Conservation (phyloP, 805 yeast genomes). For the Torulaspora indica region DNA sequence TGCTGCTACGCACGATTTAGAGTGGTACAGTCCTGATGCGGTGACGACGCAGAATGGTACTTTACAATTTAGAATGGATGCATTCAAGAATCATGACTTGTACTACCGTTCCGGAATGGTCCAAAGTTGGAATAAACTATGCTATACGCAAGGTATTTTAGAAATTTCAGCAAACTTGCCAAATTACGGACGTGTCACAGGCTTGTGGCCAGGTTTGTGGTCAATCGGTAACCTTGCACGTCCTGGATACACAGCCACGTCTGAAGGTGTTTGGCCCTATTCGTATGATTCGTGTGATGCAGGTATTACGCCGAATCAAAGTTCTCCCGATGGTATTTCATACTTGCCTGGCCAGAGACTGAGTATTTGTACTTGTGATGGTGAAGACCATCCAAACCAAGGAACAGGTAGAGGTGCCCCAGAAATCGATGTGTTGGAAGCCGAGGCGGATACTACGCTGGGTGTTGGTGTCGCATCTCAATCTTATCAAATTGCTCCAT, state of each 20-base stretch:
- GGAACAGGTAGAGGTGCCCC: slow-evolving; percentile 95
- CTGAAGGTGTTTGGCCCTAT: slow-evolving; percentile 96
- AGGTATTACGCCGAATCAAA: slow-evolving; percentile 92
- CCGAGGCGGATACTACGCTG: slow-evolving; percentile 55
- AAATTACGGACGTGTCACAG: slow-evolving; percentile 69
- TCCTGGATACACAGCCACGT: slow-evolving; percentile 81
- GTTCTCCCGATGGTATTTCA: slow-evolving; percentile 83
- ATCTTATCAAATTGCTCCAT: slow-evolving; percentile 88
- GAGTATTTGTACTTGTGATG: slow-evolving; percentile 71
- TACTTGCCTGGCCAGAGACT: slow-evolving; percentile 81
- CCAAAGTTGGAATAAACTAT: slow-evolving; percentile 87
- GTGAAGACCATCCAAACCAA: slow-evolving; percentile 79
- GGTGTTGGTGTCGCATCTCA: slow-evolving; percentile 79
- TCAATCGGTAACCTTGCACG: slow-evolving; percentile 89
- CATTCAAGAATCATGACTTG: slow-evolving; percentile 70
- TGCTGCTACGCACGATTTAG: slow-evolving; percentile 83
- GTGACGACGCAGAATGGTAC: slow-evolving; percentile 72
- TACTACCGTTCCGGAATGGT: slow-evolving; percentile 87
- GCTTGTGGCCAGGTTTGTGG: slow-evolving; percentile 97
- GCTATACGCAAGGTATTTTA: slow-evolving; percentile 78
- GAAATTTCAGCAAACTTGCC: slow-evolving; percentile 78
- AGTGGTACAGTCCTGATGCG: slow-evolving; percentile 96
- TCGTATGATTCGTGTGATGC: slow-evolving; percentile 84
- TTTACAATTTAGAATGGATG: slow-evolving; percentile 66
- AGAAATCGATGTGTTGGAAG: slow-evolving; percentile 90